Percentiles rank a stretch among this genome's conserved stretches.
These are phyloP conservation scores for Paraurostyla sp. DNA, from an alignment of 73 alveolate genomes.

Conservation along the genomic window DNA sequence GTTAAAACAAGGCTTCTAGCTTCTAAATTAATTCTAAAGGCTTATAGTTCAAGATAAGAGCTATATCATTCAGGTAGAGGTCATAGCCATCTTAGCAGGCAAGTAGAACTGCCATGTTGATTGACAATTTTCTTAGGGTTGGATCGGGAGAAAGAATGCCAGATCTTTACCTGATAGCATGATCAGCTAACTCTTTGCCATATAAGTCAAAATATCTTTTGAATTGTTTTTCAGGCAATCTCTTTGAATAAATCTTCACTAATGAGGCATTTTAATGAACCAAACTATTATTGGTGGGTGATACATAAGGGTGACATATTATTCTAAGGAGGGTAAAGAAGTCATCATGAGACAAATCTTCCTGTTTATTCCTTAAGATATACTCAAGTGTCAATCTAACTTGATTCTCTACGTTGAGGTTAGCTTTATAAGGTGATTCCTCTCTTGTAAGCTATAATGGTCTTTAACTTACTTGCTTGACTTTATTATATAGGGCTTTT, in stretches of 20 bases:
- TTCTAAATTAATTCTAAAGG: conserved; percentile 40
- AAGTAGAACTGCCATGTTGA: conserved; percentile 18
- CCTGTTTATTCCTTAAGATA: not conserved
- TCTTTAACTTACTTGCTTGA: conserved; percentile 24
- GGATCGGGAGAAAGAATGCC: conserved; percentile 42
- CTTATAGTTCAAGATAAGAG: conserved; percentile 10
- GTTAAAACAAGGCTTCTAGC: conserved; percentile 5
- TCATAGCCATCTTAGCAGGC: not conserved
- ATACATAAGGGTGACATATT: conserved; percentile 48
- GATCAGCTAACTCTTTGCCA: conserved; percentile 8
- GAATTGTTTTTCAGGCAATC: not conserved
- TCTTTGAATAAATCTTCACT: not conserved
- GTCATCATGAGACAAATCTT: conserved; percentile 34
- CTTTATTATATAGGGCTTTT: conserved; percentile 9
- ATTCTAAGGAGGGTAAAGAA: not conserved
- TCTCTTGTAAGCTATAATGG: not conserved
- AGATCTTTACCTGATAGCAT: conserved; percentile 30
- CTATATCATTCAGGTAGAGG: conserved; percentile 3
- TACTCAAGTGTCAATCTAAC: conserved; percentile 24
- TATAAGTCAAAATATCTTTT: not conserved
- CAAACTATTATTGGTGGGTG: not conserved
- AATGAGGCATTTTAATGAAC: not conserved
- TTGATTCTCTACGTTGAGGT: not conserved
- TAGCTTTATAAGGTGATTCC: not conserved
- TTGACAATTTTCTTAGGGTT: conserved; percentile 21